Evolutionary conservation across 352 stramenopile species (phyloP).

Genomic region (Stramenopiles sp.): DNA sequence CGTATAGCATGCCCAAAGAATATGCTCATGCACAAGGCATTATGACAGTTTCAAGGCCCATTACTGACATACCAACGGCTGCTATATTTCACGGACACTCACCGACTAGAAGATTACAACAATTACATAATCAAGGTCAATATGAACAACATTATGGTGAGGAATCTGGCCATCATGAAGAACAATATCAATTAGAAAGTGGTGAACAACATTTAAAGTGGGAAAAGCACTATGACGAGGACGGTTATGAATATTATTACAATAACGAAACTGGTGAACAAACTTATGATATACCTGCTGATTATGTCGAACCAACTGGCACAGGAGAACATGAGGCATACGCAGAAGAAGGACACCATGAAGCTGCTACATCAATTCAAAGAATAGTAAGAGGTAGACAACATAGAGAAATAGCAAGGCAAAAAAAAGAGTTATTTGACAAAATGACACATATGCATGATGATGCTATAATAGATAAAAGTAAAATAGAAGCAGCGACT

Average conservation of each 20-base stretch:
- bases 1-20: background rate
- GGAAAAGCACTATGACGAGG: background rate
- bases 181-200: background rate
- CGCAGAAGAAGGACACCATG: background rate
- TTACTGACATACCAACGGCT: background rate
- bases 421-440: background rate
- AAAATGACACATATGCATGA: background rate
- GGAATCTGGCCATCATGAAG: no score
- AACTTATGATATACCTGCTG: background rate
- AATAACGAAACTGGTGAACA: background rate
- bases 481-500: background rate
- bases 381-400: background rate
- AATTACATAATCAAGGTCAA: background rate
- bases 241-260: background rate
- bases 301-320: background rate
- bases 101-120: background rate
- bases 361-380: background rate
- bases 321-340: background rate
- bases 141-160: background rate
- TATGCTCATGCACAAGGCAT: background rate
- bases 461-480: slow-evolving; percentile 5
- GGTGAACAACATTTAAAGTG: background rate
- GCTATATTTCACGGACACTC: background rate
- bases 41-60: background rate
- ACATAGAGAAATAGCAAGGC: background rate